Conservation (phyloP, 1,284 basidiomycete species). For the Grifola frondosa region DNA sequence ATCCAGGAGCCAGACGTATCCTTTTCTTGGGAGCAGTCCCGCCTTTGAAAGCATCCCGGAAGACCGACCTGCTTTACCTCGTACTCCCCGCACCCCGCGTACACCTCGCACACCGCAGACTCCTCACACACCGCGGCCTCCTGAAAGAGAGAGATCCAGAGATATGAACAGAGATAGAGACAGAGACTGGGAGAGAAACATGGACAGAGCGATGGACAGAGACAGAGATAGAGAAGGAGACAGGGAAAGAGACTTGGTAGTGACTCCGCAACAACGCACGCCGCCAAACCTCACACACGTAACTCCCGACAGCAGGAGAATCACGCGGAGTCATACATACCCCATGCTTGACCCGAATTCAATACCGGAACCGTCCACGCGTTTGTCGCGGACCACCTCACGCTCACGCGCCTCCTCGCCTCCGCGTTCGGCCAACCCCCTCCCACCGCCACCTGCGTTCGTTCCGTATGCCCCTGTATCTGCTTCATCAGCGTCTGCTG, state of each 20-base stretch:
- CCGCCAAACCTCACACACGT: conserved; percentile 14
- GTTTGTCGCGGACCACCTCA: conserved; percentile 9
- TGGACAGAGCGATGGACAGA: too few relatives aligned
- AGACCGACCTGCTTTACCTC: conserved; percentile 25
- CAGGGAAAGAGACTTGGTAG: conserved; percentile 11
- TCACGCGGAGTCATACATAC: conserved; percentile 28
- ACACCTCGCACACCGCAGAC: conserved; percentile 22
- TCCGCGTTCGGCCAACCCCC: conserved; percentile 23
- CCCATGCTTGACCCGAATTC: conserved; percentile 20
- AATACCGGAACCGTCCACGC: conserved; percentile 14
- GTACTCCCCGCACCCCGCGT: conserved; percentile 19
- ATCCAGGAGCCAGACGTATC: conserved; percentile 37
- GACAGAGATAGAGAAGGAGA: conserved; percentile 5
- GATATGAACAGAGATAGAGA: conserved; percentile 4
- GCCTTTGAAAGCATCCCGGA: conserved; percentile 37
- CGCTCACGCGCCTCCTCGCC: conserved; percentile 10
- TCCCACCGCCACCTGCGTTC: conserved; percentile 25
- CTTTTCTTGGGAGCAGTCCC: conserved; percentile 15
- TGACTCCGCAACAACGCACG: conserved; percentile 19
- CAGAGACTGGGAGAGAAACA: conserved; percentile 3
- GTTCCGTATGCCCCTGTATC: conserved; percentile 17
- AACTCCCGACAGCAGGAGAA: conserved; percentile 13
- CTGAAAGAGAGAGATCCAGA: too few relatives aligned
- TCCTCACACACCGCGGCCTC: conserved; percentile 16
- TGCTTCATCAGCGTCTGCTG: conserved; percentile 26